Evolutionary conservation across 2,329 filamentous ascomycete genomes (phyloP), one percentile per base, ranked within the genome.

Genomic region (Neurospora crassa): DNA sequence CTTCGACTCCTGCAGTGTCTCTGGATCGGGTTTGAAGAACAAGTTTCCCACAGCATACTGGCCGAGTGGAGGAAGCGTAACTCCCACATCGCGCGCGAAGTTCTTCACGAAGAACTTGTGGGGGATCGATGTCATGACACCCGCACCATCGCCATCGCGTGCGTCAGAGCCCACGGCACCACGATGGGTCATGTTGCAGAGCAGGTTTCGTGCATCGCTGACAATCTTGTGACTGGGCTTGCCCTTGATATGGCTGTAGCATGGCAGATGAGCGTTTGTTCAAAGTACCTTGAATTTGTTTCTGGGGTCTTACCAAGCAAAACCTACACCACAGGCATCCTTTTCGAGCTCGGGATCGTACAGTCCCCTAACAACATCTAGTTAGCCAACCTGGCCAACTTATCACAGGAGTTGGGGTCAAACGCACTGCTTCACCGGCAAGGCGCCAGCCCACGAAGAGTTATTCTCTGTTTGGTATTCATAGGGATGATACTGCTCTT

Each of bases 141-240:
- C 96, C 78, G 96, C 96, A 81, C 96, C 96, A 81, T 99, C 96
- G 81, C 96, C 96, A 81, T 99, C 96, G 86, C 96, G 92, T 79
- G 94, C 94, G 86, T 99, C 96, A 73, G 96, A 98, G 77, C 96
- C 96, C 78, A 98, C 95, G 75, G 96, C 96, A 86, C 96, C 96
- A 81, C 96, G 92, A 86, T 99, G 96, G 87, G 96, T 98, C 96
- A 99, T 99, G 88, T 99, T 98, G 88, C 96, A 99, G 74, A 99
- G 90, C 74, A 99, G 87, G 83, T 94, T 97, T 76, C 93, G 92
- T 76, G 94, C 95, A 97, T 98, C 95, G 83, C 92, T 97, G 75
- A 98, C 92, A 79, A 98, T 98, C 81, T 98, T 99, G 88, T 98
- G 96, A 86, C 94, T 98, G 74, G 94, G 83, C 82, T 92, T 92